A percentile compares a stretch with the other conserved stretches of the same genome.
Conservation (phyloP, 148 eudicot genomes). For the Salicornia ramosissima region DNA sequence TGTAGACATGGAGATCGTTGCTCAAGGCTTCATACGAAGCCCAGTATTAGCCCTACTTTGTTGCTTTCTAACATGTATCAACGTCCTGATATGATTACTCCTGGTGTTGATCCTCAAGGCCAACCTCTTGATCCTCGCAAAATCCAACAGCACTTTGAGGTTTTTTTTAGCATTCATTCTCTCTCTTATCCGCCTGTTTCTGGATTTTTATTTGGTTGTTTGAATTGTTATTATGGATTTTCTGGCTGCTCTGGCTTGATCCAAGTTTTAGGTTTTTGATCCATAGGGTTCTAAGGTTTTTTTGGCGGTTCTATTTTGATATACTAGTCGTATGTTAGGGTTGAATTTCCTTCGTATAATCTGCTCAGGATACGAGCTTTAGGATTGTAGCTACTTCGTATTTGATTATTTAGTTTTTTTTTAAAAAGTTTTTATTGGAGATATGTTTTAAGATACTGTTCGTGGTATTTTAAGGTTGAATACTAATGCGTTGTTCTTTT, state of each 20-base stretch:
- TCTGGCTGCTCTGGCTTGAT: not conserved
- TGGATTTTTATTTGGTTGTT: not conserved
- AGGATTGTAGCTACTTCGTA: not conserved
- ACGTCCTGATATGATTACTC: conserved; percentile 78
- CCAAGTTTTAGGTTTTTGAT: not conserved
- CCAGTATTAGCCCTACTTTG: conserved; percentile 67
- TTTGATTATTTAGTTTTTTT: not conserved
- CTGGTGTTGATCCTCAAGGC: conserved; percentile 81
- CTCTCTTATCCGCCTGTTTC: not conserved
- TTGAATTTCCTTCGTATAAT: not conserved
- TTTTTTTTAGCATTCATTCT: not conserved
- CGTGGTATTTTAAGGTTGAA: not conserved
- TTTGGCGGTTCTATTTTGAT: not conserved
- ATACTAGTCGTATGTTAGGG: not conserved
- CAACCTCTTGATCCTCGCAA: conserved; percentile 68
- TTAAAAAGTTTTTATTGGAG: no score
- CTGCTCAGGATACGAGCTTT: not conserved
- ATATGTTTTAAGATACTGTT: not conserved
- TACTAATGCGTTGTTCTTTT: not conserved
- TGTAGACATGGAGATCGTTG: conserved; percentile 83
- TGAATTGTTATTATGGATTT: not conserved
- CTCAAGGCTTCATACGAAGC: conserved; percentile 74
- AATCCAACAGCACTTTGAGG: conserved; percentile 78
- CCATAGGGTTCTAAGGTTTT: not conserved
- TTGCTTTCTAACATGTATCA: conserved; percentile 81